These are phyloP conservation scores for Yarrowia osloensis DNA, from an alignment of 805 yeast genomes.

Conservation along the genomic window DNA sequence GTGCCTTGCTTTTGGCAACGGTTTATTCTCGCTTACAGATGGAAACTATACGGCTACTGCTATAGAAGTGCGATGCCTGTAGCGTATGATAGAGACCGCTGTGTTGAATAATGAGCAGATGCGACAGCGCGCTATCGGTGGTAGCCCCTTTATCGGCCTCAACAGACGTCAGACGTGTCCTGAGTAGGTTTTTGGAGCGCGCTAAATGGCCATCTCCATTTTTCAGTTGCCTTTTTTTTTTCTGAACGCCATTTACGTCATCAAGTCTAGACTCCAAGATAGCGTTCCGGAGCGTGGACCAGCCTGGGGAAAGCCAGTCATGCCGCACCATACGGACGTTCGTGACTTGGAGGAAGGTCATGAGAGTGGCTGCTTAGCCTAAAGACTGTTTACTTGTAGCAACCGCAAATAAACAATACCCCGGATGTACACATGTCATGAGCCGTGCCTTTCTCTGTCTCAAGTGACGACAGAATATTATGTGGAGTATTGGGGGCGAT, in stretches of 20 bases:
- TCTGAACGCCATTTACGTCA: background rate
- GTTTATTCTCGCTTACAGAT: background rate
- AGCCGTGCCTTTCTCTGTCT: background rate
- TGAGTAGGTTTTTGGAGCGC: background rate
- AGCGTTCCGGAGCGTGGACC: background rate
- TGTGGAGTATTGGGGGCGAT: too few relatives aligned
- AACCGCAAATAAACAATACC: background rate
- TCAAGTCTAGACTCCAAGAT: background rate
- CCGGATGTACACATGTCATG: background rate
- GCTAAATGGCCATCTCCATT: background rate
- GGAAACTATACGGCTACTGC: background rate
- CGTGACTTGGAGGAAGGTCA: background rate
- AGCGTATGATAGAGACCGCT: too few relatives aligned
- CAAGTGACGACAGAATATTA: too few relatives aligned
- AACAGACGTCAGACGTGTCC: too few relatives aligned
- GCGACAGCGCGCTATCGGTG: too few relatives aligned
- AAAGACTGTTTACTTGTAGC: too few relatives aligned
- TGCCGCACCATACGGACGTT: background rate
- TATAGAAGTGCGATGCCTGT: too few relatives aligned
- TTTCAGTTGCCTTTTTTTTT: too few relatives aligned
- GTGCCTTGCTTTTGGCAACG: background rate
- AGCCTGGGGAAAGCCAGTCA: background rate
- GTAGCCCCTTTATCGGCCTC: too few relatives aligned
- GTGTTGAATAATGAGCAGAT: too few relatives aligned
- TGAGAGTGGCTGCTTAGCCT: background rate